Conservation (phyloP, 1,284 basidiomycete genomes). For the Pseudozyma pruni region DNA sequence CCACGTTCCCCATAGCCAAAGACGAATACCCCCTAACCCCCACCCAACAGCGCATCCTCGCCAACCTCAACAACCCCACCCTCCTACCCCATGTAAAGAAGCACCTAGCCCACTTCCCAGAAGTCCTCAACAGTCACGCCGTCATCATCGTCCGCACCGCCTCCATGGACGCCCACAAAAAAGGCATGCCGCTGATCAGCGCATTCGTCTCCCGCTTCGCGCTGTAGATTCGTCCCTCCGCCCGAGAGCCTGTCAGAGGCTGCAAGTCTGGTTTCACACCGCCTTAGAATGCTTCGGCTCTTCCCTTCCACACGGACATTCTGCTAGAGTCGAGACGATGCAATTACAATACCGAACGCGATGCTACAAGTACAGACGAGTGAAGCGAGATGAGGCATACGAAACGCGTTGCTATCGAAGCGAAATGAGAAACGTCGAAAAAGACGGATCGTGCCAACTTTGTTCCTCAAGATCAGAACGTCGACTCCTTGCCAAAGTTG, state of each 20-base stretch:
- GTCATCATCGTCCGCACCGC: conserved; percentile 51
- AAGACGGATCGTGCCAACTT: too few relatives aligned
- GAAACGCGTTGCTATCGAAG: too few relatives aligned
- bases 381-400: too few relatives aligned
- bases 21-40: conserved; percentile 18
- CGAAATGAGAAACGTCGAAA: too few relatives aligned
- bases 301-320: too few relatives aligned
- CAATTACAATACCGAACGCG: too few relatives aligned
- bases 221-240: conserved; percentile 1
- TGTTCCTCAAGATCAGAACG: too few relatives aligned
- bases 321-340: too few relatives aligned
- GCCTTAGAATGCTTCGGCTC: too few relatives aligned
- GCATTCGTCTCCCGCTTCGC: conserved; percentile 22
- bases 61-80: conserved; percentile 28
- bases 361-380: too few relatives aligned
- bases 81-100: conserved; percentile 44
- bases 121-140: conserved; percentile 52
- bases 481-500: conserved; percentile 34
- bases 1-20: not conserved
- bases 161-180: conserved; percentile 30
- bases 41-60: conserved; percentile 30
- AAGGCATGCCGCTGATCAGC: conserved; percentile 26
- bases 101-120: conserved; percentile 46
- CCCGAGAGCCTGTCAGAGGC: too few relatives aligned
- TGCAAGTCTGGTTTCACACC: too few relatives aligned